phyloP scores from a whole-genome alignment of 805 yeast species.

The Lachancea sp. region DNA sequence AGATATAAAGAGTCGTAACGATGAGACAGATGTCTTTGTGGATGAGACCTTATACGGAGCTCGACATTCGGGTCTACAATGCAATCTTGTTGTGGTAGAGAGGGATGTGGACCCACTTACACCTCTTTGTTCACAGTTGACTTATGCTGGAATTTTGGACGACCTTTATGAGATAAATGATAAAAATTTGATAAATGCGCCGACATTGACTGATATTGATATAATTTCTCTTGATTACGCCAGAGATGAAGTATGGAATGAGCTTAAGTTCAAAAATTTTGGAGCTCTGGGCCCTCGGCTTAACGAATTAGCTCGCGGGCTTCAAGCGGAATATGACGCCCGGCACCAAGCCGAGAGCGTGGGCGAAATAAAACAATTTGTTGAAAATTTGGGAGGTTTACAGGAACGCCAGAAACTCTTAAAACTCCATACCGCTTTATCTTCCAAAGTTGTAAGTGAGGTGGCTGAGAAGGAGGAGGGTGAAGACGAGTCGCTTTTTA shows the following conservation, averaged over 20 bases:
- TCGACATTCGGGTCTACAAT: constrained; percentile 42
- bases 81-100: constrained; percentile 74
- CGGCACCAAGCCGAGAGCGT: constrained; percentile 52
- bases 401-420: constrained; percentile 64
- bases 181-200: constrained; percentile 5
- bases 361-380: constrained; percentile 64
- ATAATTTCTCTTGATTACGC: constrained; percentile 13
- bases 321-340: constrained; percentile 63
- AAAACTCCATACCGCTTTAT: constrained; percentile 66
- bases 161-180: constrained; percentile 49
- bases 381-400: constrained; percentile 58
- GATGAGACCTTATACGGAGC: constrained; percentile 29
- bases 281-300: constrained; percentile 70
- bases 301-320: constrained; percentile 59
- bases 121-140: constrained; percentile 66
- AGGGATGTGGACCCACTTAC: constrained; percentile 69
- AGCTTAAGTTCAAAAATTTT: constrained; percentile 63
- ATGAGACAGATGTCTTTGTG: constrained; percentile 18
- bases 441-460: constrained; percentile 52
- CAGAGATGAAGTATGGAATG: constrained; percentile 30
- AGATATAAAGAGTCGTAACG: constrained; percentile 12
- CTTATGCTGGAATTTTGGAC: constrained; percentile 76
- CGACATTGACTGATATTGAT: constrained; percentile 23
- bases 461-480: constrained; percentile 34
- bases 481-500: constrained; percentile 30